phyloP scores from a whole-genome alignment of 176 grass and related monocot genomes.

The Poa annua region DNA sequence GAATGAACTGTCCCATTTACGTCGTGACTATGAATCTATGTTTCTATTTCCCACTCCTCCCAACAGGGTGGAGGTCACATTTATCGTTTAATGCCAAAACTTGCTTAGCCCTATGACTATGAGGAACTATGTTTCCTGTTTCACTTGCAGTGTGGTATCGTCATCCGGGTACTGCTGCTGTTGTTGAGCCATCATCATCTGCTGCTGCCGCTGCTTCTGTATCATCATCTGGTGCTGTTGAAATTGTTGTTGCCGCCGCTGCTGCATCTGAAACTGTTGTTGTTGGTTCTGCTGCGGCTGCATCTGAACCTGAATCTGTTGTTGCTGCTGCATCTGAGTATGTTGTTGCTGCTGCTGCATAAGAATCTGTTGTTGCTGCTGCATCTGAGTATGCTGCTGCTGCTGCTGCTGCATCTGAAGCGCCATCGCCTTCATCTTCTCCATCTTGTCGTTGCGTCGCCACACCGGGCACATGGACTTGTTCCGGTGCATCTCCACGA shows the following conservation, averaged over 20 bases:
- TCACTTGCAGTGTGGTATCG: not conserved
- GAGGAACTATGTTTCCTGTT: not conserved
- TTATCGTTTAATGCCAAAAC: not conserved
- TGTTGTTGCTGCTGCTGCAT: not conserved
- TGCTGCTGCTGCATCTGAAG: too few species aligned
- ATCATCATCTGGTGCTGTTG: not conserved
- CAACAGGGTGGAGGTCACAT: not conserved
- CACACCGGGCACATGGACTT: conserved; percentile 19
- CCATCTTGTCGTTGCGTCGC: not conserved
- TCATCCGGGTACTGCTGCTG: not conserved
- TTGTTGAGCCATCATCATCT: not conserved
- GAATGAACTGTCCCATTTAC: not conserved
- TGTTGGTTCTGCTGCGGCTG: not conserved
- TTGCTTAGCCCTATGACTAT: not conserved
- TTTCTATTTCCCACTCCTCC: not conserved
- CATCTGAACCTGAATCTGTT: not conserved
- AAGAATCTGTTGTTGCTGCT: not conserved
- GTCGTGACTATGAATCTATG: not conserved
- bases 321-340: not conserved
- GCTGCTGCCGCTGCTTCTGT: not conserved
- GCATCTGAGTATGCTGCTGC: not conserved
- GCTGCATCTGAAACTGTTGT: not conserved
- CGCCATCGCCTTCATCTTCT: not conserved
- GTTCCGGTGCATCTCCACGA: conserved; percentile 58
- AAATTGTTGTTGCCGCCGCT: not conserved